Evolutionary conservation across 2,329 filamentous ascomycete genomes (phyloP).

Genomic region (Ceratocystis alfenasii): DNA sequence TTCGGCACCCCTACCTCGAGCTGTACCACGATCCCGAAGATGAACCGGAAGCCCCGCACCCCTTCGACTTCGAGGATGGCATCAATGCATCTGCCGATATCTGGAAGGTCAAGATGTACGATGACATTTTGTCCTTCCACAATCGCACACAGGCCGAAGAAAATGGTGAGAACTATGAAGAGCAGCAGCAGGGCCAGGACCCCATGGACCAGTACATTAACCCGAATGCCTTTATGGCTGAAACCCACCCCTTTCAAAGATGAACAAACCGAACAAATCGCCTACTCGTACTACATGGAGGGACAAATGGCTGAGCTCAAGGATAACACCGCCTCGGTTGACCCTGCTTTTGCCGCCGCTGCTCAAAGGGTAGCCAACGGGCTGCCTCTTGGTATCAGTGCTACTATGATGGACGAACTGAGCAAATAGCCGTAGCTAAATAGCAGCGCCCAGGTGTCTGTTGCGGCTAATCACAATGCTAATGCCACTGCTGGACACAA

Average conservation of each 20-base stretch:
- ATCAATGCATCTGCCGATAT: slow-evolving; percentile 93
- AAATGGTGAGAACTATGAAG: slow-evolving; percentile 17
- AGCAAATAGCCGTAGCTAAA: neutral
- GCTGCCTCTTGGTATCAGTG: neutral
- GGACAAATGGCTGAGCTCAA: slow-evolving; percentile 10
- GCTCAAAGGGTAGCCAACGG: neutral
- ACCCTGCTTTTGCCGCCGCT: slow-evolving; percentile 16
- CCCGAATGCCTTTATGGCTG: slow-evolving; percentile 21
- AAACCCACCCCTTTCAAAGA: slow-evolving; percentile 11
- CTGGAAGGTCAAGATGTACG: slow-evolving; percentile 99
- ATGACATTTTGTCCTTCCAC: slow-evolving; percentile 81
- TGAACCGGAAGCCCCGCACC: slow-evolving; percentile 88
- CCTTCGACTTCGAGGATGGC: slow-evolving; percentile 99
- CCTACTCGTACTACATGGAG: slow-evolving; percentile 12
- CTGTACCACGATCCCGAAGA: slow-evolving; percentile 97
- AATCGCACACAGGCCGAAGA: slow-evolving; percentile 47
- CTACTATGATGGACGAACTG: neutral
- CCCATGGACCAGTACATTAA: slow-evolving; percentile 18
- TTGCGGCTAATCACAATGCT: too few species aligned
- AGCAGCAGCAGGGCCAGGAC: slow-evolving; percentile 7
- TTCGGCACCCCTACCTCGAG: slow-evolving; percentile 84
- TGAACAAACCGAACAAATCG: slow-evolving; percentile 13
- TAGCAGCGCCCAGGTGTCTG: neutral
- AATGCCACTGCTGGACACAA: neutral
- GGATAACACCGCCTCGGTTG: slow-evolving; percentile 10